These are phyloP conservation scores for Nemophila menziesii DNA, from an alignment of 257 asterid genomes.

Conservation along the genomic window DNA sequence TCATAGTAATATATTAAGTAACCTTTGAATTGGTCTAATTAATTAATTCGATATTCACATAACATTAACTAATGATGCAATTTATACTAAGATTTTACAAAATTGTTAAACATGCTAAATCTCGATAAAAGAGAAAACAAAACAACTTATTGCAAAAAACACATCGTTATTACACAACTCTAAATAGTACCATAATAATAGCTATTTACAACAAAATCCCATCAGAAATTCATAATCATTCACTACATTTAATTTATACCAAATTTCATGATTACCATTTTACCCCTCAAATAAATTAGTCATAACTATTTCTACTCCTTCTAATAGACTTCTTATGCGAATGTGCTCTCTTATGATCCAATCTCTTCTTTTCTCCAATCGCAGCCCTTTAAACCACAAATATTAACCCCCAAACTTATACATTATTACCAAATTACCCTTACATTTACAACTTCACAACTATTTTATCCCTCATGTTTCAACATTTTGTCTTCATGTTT, in stretches of 20 bases:
- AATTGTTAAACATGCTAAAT: no score
- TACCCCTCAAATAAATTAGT: conserved; percentile 31
- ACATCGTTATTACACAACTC: background rate
- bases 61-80: no score
- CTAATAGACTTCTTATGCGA: conserved; percentile 57
- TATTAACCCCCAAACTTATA: background rate
- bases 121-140: background rate
- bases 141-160: background rate
- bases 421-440: background rate
- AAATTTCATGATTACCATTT: no score
- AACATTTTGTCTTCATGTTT: no score
- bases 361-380: conserved; percentile 52
- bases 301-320: conserved; percentile 61
- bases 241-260: no score
- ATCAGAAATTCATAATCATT: background rate
- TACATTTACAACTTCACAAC: no score
- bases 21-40: no score
- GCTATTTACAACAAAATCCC: background rate
- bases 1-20: no score
- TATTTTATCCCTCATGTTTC: no score
- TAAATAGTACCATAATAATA: background rate
- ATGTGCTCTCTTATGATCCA: conserved; percentile 53
- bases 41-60: no score
- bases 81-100: no score
- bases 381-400: conserved; percentile 42